These are phyloP conservation scores for Colletotrichum gloeosporioides DNA, from an alignment of 2,329 filamentous ascomycete genomes.

Conservation along the genomic window DNA sequence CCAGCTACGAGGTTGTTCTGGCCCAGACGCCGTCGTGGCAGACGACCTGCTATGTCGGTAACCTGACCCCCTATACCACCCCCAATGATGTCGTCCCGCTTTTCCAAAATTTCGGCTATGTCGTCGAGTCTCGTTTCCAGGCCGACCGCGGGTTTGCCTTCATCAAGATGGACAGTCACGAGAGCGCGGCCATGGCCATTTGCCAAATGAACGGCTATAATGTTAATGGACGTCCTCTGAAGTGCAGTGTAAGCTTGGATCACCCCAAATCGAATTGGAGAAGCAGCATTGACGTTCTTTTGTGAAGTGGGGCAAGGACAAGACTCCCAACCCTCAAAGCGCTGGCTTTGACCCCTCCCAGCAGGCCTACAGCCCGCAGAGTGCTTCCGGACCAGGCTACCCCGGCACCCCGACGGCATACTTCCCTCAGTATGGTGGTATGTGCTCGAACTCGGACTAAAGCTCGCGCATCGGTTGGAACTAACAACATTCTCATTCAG, in stretches of 20 bases:
- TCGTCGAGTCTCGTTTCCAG: slow-evolving; percentile 97
- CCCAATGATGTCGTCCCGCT: slow-evolving; percentile 96
- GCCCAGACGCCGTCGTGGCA: slow-evolving; percentile 97
- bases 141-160: slow-evolving; percentile 98
- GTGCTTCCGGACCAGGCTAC: slow-evolving; percentile 73
- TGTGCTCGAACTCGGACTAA: slow-evolving; percentile 32
- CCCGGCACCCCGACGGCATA: slow-evolving; percentile 80
- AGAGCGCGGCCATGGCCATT: slow-evolving; percentile 98
- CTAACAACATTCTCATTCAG: slow-evolving; percentile 36
- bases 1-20: slow-evolving; percentile 97
- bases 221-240: slow-evolving; percentile 93
- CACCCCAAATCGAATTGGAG: not conserved
- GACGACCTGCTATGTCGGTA: slow-evolving; percentile 97
- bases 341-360: slow-evolving; percentile 83
- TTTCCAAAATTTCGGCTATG: slow-evolving; percentile 98
- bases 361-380: slow-evolving; percentile 74
- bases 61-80: slow-evolving; percentile 96
- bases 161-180: slow-evolving; percentile 98
- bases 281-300: slow-evolving; percentile 4
- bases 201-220: slow-evolving; percentile 98
- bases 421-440: slow-evolving; percentile 93
- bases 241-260: slow-evolving; percentile 87
- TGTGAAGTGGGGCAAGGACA: slow-evolving; percentile 95
- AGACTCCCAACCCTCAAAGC: slow-evolving; percentile 73
- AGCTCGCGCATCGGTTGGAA: not conserved